Evolutionary conservation across 2,329 filamentous ascomycete species (phyloP).

Genomic region (Didymella sp.): DNA sequence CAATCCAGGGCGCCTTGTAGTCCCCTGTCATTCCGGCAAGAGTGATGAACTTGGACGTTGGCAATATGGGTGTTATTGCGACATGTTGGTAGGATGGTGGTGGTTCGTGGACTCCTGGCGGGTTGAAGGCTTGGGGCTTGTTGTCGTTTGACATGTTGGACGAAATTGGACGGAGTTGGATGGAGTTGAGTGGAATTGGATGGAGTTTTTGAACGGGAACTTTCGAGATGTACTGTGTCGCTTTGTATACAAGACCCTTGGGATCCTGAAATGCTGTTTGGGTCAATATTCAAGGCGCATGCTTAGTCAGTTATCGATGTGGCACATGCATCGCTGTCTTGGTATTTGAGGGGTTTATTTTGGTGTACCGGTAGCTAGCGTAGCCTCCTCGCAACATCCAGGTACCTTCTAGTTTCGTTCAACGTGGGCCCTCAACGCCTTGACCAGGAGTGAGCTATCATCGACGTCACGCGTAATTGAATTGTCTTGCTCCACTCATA

Average conservation of each 20-base stretch:
- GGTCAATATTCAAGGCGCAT: not conserved
- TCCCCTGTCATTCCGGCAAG: slow-evolving; percentile 44
- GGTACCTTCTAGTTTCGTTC: not conserved
- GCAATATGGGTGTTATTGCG: slow-evolving; percentile 40
- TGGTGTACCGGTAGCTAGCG: slow-evolving; percentile 1
- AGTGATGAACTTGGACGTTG: slow-evolving; percentile 41
- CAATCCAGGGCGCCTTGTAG: slow-evolving; percentile 27
- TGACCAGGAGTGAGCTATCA: slow-evolving; percentile 8
- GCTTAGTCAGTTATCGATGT: not conserved
- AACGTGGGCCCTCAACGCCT: not conserved
- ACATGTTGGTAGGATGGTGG: slow-evolving; percentile 43
- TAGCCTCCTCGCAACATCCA: slow-evolving; percentile 3
- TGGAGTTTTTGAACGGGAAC: too few relatives aligned
- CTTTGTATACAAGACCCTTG: too few relatives aligned
- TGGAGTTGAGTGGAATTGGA: not conserved
- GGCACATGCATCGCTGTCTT: not conserved
- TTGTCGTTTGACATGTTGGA: slow-evolving; percentile 22
- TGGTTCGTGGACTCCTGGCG: slow-evolving; percentile 32
- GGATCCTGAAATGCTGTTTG: not conserved
- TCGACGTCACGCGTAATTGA: slow-evolving; percentile 10
- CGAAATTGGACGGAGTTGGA: not conserved
- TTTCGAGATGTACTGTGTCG: too few relatives aligned
- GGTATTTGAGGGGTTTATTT: slow-evolving; percentile 16
- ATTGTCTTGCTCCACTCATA: slow-evolving; percentile 1
- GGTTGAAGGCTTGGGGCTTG: slow-evolving; percentile 44